These are phyloP conservation scores for Bullera alba DNA, from an alignment of 768 basidiomycete genomes.

Conservation along the genomic window DNA sequence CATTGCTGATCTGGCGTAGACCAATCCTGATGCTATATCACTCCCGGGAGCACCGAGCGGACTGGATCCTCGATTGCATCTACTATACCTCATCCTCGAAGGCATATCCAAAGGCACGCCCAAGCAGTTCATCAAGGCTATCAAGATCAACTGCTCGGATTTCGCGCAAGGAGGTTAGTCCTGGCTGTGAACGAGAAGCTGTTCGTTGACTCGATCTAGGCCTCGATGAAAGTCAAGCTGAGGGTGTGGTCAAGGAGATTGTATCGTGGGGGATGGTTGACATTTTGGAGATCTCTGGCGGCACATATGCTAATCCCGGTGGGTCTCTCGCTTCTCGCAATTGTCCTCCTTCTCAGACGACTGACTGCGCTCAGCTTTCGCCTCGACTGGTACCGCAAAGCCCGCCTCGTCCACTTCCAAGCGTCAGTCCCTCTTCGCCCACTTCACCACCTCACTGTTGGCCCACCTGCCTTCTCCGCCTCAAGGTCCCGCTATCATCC, in stretches of 20 bases:
- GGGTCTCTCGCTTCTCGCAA: constrained; percentile 2
- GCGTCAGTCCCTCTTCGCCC: constrained; percentile 37
- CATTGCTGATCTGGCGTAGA: constrained; percentile 16
- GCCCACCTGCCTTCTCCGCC: constrained; percentile 26
- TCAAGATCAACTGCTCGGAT: constrained; percentile 42
- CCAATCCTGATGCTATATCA: constrained; percentile 26
- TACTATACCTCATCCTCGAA: constrained; percentile 28
- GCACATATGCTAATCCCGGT: constrained; percentile 29
- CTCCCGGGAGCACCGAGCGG: constrained; percentile 23
- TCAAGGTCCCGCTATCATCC: constrained; percentile 30
- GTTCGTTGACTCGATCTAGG: constrained; percentile 9
- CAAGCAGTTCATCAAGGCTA: constrained; percentile 20
- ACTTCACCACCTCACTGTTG: constrained; percentile 31
- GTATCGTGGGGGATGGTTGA: constrained; percentile 31
- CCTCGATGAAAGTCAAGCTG: constrained; percentile 27
- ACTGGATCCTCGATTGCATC: constrained; percentile 25
- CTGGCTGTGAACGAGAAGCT: neutral
- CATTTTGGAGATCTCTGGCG: constrained; percentile 38
- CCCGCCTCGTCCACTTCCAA: neutral
- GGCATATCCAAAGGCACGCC: constrained; percentile 14
- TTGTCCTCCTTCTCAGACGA: neutral
- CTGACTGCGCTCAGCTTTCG: constrained; percentile 16
- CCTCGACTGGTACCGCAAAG: neutral
- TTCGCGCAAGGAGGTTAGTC: constrained; percentile 38
- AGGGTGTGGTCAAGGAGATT: constrained; percentile 25